These are phyloP conservation scores for Epithemia pelagica DNA, from an alignment of 108 stramenopile species.

Conservation along the genomic window DNA sequence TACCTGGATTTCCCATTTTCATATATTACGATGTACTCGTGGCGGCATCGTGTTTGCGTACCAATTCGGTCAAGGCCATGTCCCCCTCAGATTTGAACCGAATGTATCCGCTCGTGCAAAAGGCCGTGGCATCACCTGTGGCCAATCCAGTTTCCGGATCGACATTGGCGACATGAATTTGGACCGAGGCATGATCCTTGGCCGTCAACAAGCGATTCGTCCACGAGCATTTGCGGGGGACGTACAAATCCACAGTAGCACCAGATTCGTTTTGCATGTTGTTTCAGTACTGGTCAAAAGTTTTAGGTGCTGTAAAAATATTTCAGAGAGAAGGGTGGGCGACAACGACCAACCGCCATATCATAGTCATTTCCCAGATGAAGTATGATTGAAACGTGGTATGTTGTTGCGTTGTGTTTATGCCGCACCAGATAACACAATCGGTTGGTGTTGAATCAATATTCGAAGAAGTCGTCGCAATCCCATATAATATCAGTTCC, in stretches of 20 bases:
- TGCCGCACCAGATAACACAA: too few species aligned
- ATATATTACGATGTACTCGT: too few species aligned
- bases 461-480: too few species aligned
- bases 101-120: slow-evolving; percentile 86
- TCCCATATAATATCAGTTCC: too few species aligned
- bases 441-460: too few species aligned
- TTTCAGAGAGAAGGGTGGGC: neutral
- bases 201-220: slow-evolving; percentile 90
- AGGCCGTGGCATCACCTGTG: slow-evolving; percentile 80
- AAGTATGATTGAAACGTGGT: too few species aligned
- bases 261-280: slow-evolving; percentile 96
- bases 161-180: slow-evolving; percentile 96
- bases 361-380: too few species aligned
- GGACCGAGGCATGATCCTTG: slow-evolving; percentile 92
- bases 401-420: too few species aligned
- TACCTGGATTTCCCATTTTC: too few species aligned
- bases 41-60: slow-evolving; percentile 72
- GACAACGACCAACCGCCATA: slow-evolving; percentile 1
- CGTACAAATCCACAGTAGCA: slow-evolving; percentile 95
- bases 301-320: slow-evolving; percentile 5
- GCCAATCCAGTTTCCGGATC: slow-evolving; percentile 89
- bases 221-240: slow-evolving; percentile 97
- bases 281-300: slow-evolving; percentile 5
- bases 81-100: slow-evolving; percentile 88
- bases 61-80: slow-evolving; percentile 82